A percentile compares a stretch with the other conserved stretches of the same genome.
phyloP scores from a whole-genome alignment of 805 yeast genomes.

The Naumovozyma baii region DNA sequence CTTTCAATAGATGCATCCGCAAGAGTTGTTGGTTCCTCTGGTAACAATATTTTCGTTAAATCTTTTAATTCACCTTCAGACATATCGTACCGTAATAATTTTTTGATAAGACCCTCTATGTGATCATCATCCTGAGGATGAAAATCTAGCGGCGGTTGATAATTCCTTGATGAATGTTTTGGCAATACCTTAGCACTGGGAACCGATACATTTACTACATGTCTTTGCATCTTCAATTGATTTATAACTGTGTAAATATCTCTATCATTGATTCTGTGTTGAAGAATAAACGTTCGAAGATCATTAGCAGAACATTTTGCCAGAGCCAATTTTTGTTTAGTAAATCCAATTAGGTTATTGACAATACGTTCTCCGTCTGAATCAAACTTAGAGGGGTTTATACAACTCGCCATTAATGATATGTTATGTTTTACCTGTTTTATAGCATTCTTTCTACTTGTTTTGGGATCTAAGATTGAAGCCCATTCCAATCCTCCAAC shows the following conservation, averaged over 20 bases:
- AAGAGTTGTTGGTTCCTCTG: not conserved
- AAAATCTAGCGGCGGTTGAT: not conserved
- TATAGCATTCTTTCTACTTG: not conserved
- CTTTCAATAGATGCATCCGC: not conserved
- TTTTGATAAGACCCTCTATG: not conserved
- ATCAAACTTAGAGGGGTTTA: not conserved
- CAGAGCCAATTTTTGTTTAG: not conserved
- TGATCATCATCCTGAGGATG: constrained; percentile 2
- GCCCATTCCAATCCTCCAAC: not conserved
- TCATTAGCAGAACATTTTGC: not conserved
- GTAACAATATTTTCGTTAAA: not conserved
- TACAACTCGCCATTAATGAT: too few relatives aligned
- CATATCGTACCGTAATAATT: not conserved
- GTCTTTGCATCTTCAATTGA: not conserved
- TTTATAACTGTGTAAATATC: not conserved
- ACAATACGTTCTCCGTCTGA: not conserved
- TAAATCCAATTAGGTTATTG: not conserved
- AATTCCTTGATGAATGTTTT: not conserved
- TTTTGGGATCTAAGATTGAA: not conserved
- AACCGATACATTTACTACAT: not conserved
- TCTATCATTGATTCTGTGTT: not conserved
- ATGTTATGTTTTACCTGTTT: not conserved
- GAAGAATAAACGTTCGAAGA: not conserved
- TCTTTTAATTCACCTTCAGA: not conserved
- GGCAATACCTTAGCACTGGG: not conserved